A percentile compares a stretch with the other conserved stretches of the same genome.
These are phyloP conservation scores for Pharnaceum exiguum DNA, from an alignment of 148 eudicot genomes.

Conservation along the genomic window DNA sequence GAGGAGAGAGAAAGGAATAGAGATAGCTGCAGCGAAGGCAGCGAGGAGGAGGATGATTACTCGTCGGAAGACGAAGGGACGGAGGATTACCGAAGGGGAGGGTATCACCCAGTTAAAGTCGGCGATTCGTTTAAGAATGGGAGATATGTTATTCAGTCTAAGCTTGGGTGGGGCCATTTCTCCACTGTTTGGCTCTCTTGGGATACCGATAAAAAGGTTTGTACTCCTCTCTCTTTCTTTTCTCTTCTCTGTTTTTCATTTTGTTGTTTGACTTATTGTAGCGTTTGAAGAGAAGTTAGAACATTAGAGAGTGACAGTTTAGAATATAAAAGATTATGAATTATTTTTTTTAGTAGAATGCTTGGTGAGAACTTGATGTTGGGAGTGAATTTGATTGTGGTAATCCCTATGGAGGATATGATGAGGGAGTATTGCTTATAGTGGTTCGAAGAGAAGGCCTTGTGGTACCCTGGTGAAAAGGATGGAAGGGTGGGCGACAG, in stretches of 20 bases:
- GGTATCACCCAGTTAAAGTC: conserved; percentile 63
- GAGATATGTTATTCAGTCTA: conserved; percentile 64
- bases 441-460: background rate
- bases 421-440: background rate
- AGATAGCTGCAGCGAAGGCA: conserved; percentile 6
- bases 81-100: conserved; percentile 44
- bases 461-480: no score
- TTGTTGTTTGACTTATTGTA: background rate
- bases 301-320: no score
- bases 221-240: conserved; percentile 10
- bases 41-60: conserved; percentile 23
- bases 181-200: conserved; percentile 94
- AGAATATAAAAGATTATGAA: background rate
- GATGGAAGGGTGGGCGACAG: no score
- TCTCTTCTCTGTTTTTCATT: background rate
- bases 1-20: conserved; percentile 20
- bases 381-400: background rate
- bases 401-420: no score
- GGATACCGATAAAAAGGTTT: conserved; percentile 61
- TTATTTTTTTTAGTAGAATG: background rate
- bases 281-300: background rate
- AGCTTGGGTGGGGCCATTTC: conserved; percentile 95
- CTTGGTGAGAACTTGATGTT: background rate
- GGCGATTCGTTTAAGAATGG: conserved; percentile 66
- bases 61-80: conserved; percentile 53